Conservation (phyloP, 2,329 filamentous ascomycete genomes). For the Alternaria sp. region DNA sequence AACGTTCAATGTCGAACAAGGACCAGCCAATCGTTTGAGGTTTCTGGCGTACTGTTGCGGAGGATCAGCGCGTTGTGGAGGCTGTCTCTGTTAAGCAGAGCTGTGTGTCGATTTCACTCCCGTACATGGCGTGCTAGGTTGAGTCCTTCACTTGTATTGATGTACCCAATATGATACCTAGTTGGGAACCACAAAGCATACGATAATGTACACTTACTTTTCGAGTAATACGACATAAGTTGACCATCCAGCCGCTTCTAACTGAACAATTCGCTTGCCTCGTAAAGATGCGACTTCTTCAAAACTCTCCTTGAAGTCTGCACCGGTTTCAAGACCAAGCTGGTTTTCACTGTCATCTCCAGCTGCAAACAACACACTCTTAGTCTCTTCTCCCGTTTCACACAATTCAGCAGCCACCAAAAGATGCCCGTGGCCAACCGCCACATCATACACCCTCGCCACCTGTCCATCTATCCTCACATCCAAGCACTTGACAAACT, state of each 20-base stretch:
- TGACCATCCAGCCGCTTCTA: constrained; percentile 40
- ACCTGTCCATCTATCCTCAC: constrained; percentile 31
- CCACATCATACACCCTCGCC: constrained; percentile 34
- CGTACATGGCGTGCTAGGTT: not conserved
- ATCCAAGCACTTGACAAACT: constrained; percentile 37
- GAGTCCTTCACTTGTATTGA: not conserved
- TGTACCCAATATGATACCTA: not conserved
- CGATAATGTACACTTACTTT: not conserved
- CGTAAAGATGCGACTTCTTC: constrained; percentile 30
- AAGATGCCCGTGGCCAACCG: constrained; percentile 41
- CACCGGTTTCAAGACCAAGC: constrained; percentile 25
- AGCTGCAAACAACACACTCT: constrained; percentile 34
- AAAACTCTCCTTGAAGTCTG: constrained; percentile 30
- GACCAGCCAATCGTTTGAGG: constrained; percentile 3
- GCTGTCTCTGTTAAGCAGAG: not conserved
- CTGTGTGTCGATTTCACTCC: not conserved
- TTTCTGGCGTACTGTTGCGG: not conserved
- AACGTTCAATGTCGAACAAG: constrained; percentile 28
- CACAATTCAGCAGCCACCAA: constrained; percentile 36
- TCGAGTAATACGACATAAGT: constrained; percentile 29
- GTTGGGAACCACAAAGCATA: not conserved
- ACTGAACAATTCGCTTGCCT: constrained; percentile 26
- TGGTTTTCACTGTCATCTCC: constrained; percentile 39
- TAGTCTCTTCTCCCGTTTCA: not conserved
- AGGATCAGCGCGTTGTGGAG: not conserved